Conservation (phyloP, 371 early-diverging fungal genomes). For the Actinomucor elegans region DNA sequence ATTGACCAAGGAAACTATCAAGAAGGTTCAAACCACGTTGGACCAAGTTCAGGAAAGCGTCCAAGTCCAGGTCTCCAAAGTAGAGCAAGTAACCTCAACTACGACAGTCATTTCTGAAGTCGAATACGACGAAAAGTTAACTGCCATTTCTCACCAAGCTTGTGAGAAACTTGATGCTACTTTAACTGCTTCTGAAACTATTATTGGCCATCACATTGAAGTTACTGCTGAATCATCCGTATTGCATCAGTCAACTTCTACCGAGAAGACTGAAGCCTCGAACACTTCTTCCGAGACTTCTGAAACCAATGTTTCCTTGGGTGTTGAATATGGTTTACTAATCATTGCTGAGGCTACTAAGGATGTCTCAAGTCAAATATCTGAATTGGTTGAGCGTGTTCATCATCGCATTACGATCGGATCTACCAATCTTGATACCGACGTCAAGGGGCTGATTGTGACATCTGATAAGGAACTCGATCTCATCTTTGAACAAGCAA, state of each 20-base stretch:
- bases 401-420: constrained; percentile 9
- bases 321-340: constrained; percentile 24
- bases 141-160: constrained; percentile 15
- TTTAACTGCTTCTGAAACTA: constrained; percentile 19
- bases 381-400: constrained; percentile 20
- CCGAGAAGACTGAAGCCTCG: not conserved
- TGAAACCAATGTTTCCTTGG: constrained; percentile 9
- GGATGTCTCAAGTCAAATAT: constrained; percentile 14
- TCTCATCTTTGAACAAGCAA: constrained; percentile 21
- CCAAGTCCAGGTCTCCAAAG: constrained; percentile 19
- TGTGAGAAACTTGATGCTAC: constrained; percentile 16
- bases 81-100: constrained; percentile 17
- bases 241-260: not conserved
- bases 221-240: constrained; percentile 20
- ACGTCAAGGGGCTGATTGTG: constrained; percentile 5
- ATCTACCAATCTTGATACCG: constrained; percentile 10
- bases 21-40: constrained; percentile 25
- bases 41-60: constrained; percentile 23
- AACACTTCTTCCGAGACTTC: not conserved
- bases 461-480: constrained; percentile 19
- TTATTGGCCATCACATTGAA: constrained; percentile 26
- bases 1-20: constrained; percentile 19
- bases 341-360: constrained; percentile 22
- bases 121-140: constrained; percentile 16
- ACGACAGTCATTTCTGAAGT: constrained; percentile 5